Evolutionary conservation across 805 yeast species (phyloP), one percentile per base, ranked within the genome.

Genomic region (Saturnispora silvae): DNA sequence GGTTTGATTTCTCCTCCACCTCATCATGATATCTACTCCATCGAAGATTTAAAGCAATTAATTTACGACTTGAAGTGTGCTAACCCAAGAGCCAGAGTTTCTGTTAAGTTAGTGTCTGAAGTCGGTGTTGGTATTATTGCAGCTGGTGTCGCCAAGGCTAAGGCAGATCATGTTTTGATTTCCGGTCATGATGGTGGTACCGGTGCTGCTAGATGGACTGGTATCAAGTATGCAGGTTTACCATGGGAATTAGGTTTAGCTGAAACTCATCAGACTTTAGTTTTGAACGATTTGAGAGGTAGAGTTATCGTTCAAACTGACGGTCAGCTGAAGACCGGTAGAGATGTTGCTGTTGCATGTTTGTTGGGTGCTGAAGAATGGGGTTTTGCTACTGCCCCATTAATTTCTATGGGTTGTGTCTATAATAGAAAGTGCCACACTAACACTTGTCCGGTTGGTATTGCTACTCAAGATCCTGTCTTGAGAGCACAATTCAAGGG

Each of bases 111-210:
- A 51, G 98, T 92, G 14, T 83, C 95, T 20, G 98, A 89, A 63
- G 97, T 92, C 42, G 98, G 98, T 66, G 97, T 89, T 38, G 98
- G 98, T 68, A 86, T 92, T 55, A 89, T 92, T 57, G 97, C 97
- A 20, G 85, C 96, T 31, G 98, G 98, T 72, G 98, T 89, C 20
- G 97, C 97, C 43, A 89, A 89, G 65, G 98, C 98, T 15, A 94
- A 92, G 57, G 96, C 97, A 11, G 97, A 92, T 57, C 95, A 89
- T 57, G 81, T 89, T 53, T 71, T 89, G 56, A 83, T 89, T 46
- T 83, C 96, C 43, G 97, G 97, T 53, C 96, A 94, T 56, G 97
- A 89, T 62, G 98, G 98, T 74, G 98, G 98, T 68, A 89, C 98
- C 41, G 98, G 98, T 77, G 98, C 98, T 42, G 89, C 96, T 42